Conservation (phyloP, 2,329 filamentous ascomycete species). For the Trichoderma asperellum region DNA sequence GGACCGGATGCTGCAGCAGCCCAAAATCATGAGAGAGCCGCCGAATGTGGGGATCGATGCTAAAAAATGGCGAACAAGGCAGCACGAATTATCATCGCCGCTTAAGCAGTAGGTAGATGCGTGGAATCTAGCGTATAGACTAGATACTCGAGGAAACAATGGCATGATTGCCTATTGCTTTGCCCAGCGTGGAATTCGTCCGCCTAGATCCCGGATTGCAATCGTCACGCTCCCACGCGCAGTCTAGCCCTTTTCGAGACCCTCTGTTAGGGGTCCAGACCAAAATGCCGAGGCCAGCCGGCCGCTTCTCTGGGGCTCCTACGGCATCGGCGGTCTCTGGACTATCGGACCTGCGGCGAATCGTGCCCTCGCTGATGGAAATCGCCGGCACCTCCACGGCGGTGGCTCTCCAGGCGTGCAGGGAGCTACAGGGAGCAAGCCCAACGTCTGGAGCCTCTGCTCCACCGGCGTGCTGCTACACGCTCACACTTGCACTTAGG, state of each 20-base stretch:
- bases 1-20: background rate
- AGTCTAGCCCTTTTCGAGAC: slow-evolving; percentile 15
- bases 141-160: background rate
- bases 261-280: slow-evolving; percentile 12
- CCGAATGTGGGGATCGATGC: slow-evolving; percentile 5
- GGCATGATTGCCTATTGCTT: background rate
- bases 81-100: background rate
- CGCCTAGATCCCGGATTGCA: background rate
- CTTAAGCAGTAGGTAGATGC: background rate
- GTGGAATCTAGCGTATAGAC: background rate
- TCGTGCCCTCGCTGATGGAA: slow-evolving; percentile 10
- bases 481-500: slow-evolving; percentile 59
- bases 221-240: background rate
- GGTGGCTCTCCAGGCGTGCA: background rate
- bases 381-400: slow-evolving; percentile 8
- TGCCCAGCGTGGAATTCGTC: background rate
- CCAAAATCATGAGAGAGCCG: background rate
- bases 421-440: background rate
- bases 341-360: slow-evolving; percentile 1
- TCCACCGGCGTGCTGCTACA: slow-evolving; percentile 37
- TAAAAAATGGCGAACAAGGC: background rate
- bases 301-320: slow-evolving; percentile 12
- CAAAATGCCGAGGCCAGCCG: slow-evolving; percentile 30
- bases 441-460: slow-evolving; percentile 6
- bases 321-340: slow-evolving; percentile 8